These are phyloP conservation scores for Penicillium sp. DNA, from an alignment of 2,329 filamentous ascomycete genomes.

Conservation along the genomic window DNA sequence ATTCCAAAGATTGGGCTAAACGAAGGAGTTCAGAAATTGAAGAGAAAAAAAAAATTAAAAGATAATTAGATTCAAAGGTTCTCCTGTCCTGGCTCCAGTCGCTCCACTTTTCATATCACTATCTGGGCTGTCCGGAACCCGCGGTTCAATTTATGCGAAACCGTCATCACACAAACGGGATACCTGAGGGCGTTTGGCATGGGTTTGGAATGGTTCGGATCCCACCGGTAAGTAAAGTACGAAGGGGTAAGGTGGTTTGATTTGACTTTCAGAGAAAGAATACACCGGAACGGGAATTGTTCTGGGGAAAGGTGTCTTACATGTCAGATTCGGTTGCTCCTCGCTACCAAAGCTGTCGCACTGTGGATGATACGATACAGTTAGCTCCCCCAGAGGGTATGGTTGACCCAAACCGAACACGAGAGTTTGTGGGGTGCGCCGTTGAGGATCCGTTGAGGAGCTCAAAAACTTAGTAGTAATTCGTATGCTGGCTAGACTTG, in stretches of 20 bases:
- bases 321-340: background rate
- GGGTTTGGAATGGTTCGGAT: slow-evolving; percentile 8
- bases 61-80: background rate
- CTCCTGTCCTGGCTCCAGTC: background rate
- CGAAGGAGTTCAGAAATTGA: background rate
- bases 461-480: background rate
- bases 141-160: slow-evolving; percentile 23
- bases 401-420: slow-evolving; percentile 2
- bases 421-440: background rate
- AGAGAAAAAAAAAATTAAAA: background rate
- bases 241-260: background rate
- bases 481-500: too few relatives aligned
- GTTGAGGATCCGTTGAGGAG: background rate
- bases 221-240: slow-evolving; percentile 5
- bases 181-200: background rate
- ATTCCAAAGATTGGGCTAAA: too few relatives aligned
- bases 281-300: background rate
- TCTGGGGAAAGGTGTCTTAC: background rate
- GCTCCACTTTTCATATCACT: slow-evolving; percentile 23
- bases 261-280: background rate
- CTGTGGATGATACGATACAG: background rate
- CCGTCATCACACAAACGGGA: slow-evolving; percentile 4
- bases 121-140: slow-evolving; percentile 8
- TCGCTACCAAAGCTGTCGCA: slow-evolving; percentile 5
- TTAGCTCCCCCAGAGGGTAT: background rate